A percentile compares a stretch with the other conserved stretches of the same genome.
These are phyloP conservation scores for Falciphora oryzae DNA, from an alignment of 2,329 filamentous ascomycete species.

Conservation along the genomic window DNA sequence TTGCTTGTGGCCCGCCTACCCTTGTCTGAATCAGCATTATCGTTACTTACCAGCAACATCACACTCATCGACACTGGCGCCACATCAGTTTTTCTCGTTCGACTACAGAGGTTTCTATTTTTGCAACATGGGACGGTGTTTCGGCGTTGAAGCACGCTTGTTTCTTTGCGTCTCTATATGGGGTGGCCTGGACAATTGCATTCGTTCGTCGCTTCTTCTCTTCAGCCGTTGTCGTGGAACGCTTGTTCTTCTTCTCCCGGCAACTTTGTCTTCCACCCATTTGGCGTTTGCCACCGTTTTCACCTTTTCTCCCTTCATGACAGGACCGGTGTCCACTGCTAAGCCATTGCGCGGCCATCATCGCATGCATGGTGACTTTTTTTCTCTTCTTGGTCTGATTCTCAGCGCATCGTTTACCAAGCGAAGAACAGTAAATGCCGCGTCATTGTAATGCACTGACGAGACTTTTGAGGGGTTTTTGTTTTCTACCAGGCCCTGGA, in stretches of 20 bases:
- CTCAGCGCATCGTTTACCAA: neutral
- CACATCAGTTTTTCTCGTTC: constrained; percentile 6
- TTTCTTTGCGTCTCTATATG: constrained; percentile 9
- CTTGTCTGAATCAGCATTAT: constrained; percentile 9
- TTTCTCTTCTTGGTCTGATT: neutral
- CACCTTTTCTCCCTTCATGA: neutral
- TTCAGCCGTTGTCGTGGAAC: constrained; percentile 3
- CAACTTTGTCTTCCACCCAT: neutral
- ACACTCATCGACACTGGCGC: neutral
- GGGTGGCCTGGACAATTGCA: neutral
- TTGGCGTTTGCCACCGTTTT: neutral
- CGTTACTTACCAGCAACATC: neutral
- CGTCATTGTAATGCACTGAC: constrained; percentile 2
- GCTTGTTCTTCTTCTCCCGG: neutral
- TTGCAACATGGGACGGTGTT: constrained; percentile 11
- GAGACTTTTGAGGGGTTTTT: constrained; percentile 2
- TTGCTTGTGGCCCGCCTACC: constrained; percentile 14
- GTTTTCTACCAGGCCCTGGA: neutral
- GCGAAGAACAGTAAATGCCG: neutral
- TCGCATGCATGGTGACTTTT: constrained; percentile 2
- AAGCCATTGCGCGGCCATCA: no score
- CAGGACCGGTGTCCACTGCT: neutral
- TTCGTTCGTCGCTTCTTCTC: constrained; percentile 1
- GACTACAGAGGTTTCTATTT: constrained; percentile 8
- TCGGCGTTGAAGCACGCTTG: constrained; percentile 9